These are phyloP conservation scores for Huntiella decipiens DNA, from an alignment of 2,329 filamentous ascomycete genomes.

Conservation along the genomic window DNA sequence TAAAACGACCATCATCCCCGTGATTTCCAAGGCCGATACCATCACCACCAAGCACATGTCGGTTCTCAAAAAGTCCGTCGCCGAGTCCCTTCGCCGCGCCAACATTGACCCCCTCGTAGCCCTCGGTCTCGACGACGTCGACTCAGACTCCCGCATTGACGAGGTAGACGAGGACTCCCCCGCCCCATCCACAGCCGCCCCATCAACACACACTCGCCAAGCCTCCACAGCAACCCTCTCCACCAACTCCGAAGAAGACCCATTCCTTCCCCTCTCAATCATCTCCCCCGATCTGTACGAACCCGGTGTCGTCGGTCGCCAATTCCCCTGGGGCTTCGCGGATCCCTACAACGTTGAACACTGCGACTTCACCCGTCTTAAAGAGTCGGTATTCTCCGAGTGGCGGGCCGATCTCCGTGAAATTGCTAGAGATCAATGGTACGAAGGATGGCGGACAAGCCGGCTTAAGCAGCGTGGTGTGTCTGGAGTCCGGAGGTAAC, in stretches of 20 bases:
- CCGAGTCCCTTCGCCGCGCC: slow-evolving; percentile 68
- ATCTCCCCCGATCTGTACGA: slow-evolving; percentile 89
- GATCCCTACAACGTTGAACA: slow-evolving; percentile 81
- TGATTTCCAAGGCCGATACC: slow-evolving; percentile 93
- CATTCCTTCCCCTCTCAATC: slow-evolving; percentile 74
- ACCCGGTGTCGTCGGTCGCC: slow-evolving; percentile 57
- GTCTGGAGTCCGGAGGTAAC: slow-evolving; percentile 20
- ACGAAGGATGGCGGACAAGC: slow-evolving; percentile 80
- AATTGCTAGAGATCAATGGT: slow-evolving; percentile 81
- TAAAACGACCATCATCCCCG: slow-evolving; percentile 87
- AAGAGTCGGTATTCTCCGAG: slow-evolving; percentile 80
- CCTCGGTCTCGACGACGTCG: slow-evolving; percentile 62
- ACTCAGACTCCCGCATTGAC: slow-evolving; percentile 36
- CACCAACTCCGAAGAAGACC: slow-evolving; percentile 30
- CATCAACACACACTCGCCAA: slow-evolving; percentile 16
- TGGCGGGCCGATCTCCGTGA: slow-evolving; percentile 86
- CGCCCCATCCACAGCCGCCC: slow-evolving; percentile 17
- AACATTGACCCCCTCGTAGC: slow-evolving; percentile 77
- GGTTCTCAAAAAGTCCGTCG: slow-evolving; percentile 76
- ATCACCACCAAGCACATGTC: slow-evolving; percentile 91
- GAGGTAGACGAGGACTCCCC: slow-evolving; percentile 31
- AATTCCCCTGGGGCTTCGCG: slow-evolving; percentile 93
- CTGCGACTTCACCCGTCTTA: slow-evolving; percentile 82
- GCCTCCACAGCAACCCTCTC: slow-evolving; percentile 20
- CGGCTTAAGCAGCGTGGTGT: slow-evolving; percentile 37